Percentiles rank a stretch among this genome's conserved stretches.
phyloP scores from a whole-genome alignment of 2,329 filamentous ascomycete genomes.

The Exophiala bonariae region DNA sequence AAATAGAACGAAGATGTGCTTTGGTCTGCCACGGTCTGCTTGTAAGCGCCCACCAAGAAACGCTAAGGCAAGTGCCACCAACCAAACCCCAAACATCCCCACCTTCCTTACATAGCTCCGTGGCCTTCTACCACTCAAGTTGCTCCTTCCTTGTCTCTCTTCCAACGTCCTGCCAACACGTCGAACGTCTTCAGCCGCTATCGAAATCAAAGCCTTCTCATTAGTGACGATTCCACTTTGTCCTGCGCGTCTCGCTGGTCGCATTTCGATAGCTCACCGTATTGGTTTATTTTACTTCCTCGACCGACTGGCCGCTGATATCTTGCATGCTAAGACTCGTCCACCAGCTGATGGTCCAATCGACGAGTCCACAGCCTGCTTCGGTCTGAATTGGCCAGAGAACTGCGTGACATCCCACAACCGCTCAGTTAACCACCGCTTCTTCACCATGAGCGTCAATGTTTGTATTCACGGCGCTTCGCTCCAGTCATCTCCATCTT shows the following conservation, averaged over 20 bases:
- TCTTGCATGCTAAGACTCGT: slow-evolving; percentile 4
- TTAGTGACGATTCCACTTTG: slow-evolving; percentile 17
- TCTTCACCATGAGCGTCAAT: slow-evolving; percentile 16
- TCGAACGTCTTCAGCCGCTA: slow-evolving; percentile 11
- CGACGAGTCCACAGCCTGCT: slow-evolving; percentile 3
- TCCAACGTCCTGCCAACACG: slow-evolving; percentile 16
- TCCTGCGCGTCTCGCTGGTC: slow-evolving; percentile 19
- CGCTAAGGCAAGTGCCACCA: background rate
- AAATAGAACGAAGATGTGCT: too few species aligned
- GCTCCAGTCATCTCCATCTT: slow-evolving; percentile 2
- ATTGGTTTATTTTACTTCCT: slow-evolving; percentile 13
- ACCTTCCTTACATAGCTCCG: background rate
- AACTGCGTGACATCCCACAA: slow-evolving; percentile 19
- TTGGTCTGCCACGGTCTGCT: too few species aligned
- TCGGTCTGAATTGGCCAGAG: slow-evolving; percentile 10
- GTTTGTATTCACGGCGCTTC: slow-evolving; percentile 21
- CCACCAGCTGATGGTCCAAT: slow-evolving; percentile 14
- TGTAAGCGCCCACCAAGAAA: background rate
- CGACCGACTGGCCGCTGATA: slow-evolving; percentile 2
- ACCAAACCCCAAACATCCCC: background rate
- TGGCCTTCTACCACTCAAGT: slow-evolving; percentile 17
- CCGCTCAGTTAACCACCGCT: slow-evolving; percentile 8
- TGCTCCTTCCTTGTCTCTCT: background rate
- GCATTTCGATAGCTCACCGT: slow-evolving; percentile 2
- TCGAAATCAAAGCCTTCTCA: slow-evolving; percentile 8